A percentile compares a stretch with the other conserved stretches of the same genome.
phyloP scores from a whole-genome alignment of 2,329 filamentous ascomycete genomes.

The Endothia cerciana region DNA sequence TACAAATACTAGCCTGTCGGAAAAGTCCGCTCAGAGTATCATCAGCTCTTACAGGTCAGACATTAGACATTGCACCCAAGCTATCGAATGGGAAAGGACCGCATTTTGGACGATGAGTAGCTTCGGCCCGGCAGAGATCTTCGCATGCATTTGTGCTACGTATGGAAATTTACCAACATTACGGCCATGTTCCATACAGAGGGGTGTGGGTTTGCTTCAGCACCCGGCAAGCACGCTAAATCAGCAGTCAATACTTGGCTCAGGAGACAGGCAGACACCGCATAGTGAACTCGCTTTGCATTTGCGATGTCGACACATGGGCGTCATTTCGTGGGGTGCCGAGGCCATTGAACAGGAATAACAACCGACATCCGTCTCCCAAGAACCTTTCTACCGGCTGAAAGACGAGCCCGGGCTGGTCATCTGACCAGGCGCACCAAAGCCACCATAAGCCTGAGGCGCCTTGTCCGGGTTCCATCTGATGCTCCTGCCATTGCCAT shows the following conservation, averaged over 20 bases:
- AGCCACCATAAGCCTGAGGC: conserved; percentile 43
- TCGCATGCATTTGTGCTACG: conserved; percentile 11
- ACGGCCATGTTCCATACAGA: conserved; percentile 24
- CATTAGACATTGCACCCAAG: background rate
- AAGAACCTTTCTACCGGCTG: conserved; percentile 29
- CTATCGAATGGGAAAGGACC: background rate
- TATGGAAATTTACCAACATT: conserved; percentile 24
- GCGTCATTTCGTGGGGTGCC: background rate
- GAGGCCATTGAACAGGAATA: background rate
- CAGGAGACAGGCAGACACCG: background rate
- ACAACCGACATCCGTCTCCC: conserved; percentile 33
- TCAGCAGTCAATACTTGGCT: background rate
- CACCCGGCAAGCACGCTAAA: background rate
- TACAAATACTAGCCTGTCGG: too few species aligned
- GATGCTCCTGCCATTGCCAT: conserved; percentile 50
- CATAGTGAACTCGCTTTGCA: conserved; percentile 6
- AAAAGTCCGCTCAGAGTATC: background rate
- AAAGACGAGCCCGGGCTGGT: conserved; percentile 62
- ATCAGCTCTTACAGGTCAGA: background rate
- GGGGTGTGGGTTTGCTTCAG: background rate
- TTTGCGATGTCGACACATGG: conserved; percentile 25
- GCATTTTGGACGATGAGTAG: background rate
- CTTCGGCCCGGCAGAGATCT: background rate
- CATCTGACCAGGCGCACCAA: conserved; percentile 69
- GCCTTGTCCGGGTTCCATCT: conserved; percentile 51